Evolutionary conservation across 2,329 filamentous ascomycete genomes (phyloP).

Genomic region (Clonostachys byssicola): DNA sequence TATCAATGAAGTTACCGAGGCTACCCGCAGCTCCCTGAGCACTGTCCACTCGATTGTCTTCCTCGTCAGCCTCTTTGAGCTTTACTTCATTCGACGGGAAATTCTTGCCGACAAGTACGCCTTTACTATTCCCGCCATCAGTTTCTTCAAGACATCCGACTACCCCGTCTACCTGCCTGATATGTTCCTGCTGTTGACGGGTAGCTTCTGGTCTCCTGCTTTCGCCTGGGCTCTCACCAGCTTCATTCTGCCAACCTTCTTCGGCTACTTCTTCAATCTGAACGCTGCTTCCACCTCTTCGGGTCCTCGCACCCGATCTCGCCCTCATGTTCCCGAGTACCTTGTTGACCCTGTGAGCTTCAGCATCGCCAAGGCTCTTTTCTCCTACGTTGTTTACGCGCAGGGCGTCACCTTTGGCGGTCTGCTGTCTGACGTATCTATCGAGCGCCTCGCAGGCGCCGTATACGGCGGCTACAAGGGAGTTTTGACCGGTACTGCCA

Average conservation of each 20-base stretch:
- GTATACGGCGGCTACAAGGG: constrained; percentile 71
- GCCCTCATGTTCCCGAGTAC: constrained; percentile 43
- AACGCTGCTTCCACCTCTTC: constrained; percentile 25
- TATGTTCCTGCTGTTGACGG: constrained; percentile 71
- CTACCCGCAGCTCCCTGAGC: constrained; percentile 65
- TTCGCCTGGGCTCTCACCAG: constrained; percentile 73
- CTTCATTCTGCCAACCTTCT: constrained; percentile 62
- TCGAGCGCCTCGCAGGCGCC: constrained; percentile 59
- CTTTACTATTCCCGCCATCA: constrained; percentile 65
- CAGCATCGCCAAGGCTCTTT: constrained; percentile 80
- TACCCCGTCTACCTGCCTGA: constrained; percentile 70
- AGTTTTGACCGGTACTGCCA: constrained; percentile 61
- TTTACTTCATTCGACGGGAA: constrained; percentile 63
- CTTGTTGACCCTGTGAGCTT: constrained; percentile 83
- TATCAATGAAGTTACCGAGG: constrained; percentile 61
- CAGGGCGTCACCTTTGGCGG: constrained; percentile 61
- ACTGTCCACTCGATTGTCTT: constrained; percentile 70
- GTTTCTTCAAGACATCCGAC: constrained; percentile 48
- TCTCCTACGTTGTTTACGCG: constrained; percentile 77
- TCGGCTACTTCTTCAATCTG: constrained; percentile 90
- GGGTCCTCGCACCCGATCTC: constrained; percentile 33
- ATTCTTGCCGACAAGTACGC: constrained; percentile 69
- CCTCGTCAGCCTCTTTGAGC: constrained; percentile 65
- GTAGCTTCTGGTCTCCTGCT: constrained; percentile 79
- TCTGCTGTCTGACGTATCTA: constrained; percentile 53